Base-by-base conservation (phyloP, 345 rosid species). In the Mangifera indica region DNA sequence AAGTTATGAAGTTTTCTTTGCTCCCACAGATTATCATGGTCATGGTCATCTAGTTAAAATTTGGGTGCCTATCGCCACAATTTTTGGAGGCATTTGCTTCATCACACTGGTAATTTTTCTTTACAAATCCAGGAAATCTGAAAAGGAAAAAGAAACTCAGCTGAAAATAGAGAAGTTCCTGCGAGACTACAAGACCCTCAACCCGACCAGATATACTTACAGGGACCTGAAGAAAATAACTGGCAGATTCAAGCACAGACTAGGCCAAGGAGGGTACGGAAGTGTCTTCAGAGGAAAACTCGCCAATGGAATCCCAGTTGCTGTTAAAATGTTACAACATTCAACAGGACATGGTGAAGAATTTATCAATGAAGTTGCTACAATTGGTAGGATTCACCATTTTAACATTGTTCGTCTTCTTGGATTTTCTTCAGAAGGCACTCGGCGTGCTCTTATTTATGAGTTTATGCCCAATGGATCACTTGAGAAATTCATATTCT, bases 391-490 rank as follows among this genome's bases (percentile, higher is more conserved):
- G n/a, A n/a, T n/a, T n/a, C n/a, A n/a, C n/a, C n/a, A n/a, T n/a
- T n/a, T n/a, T n/a, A n/a, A n/a, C n/a, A n/a, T n/a, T n/a, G n/a
- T n/a, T n/a, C n/a, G n/a, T n/a, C n/a, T n/a, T n/a, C n/a, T n/a
- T n/a, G n/a, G n/a, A n/a, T n/a, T n/a, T n/a, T n/a, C n/a, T n/a
- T n/a, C n/a, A n/a, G n/a, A 70, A 32, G 37, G 37, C 0, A 0
- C 0, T 2, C 37, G 37, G 0, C 58, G 58, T 14, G 70, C 70
- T 8, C 55, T 66, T 29, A 49, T 66, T 29, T 26, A 66, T 10
- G 70, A 66, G 44, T 66, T 26, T 17, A 51, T 66, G 56, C 45
- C 63, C 1, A 65, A 73, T 55, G 76, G 64, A 17, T 73, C 76
- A 0, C 76, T 73, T 1, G 71, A 73, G 48, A 65, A 63, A 8